Evolutionary conservation across 106 monocot species (phyloP).

Genomic region (Narthecium ossifragum): DNA sequence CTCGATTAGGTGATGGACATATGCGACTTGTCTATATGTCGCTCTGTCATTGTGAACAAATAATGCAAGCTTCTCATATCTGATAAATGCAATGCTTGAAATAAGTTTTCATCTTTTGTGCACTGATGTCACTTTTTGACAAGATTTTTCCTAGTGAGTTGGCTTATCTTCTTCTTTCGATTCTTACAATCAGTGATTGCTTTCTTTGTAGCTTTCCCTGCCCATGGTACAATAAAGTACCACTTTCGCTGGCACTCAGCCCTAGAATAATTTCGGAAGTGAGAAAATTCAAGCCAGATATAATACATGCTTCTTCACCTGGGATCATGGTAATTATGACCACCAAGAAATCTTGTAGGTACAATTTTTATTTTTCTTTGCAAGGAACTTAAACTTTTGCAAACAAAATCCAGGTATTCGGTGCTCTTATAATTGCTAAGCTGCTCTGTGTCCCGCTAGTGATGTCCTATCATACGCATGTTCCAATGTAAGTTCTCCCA

Average conservation of each 20-base stretch:
- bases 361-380: neutral
- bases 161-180: neutral
- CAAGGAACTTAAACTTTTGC: neutral
- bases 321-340: slow-evolving; percentile 89
- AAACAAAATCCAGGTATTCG: slow-evolving; percentile 97
- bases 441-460: slow-evolving; percentile 76
- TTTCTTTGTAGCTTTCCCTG: slow-evolving; percentile 69
- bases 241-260: slow-evolving; percentile 87
- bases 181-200: neutral
- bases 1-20: no score
- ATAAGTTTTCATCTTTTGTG: no score
- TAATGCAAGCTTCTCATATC: no score
- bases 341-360: neutral
- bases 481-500: slow-evolving; percentile 65
- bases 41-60: no score
- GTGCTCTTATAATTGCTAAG: slow-evolving; percentile 89
- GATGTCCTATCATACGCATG: slow-evolving; percentile 98
- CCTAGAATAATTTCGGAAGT: slow-evolving; percentile 91
- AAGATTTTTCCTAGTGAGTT: neutral
- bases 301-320: slow-evolving; percentile 92
- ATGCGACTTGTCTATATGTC: no score
- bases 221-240: slow-evolving; percentile 88
- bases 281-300: slow-evolving; percentile 91
- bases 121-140: neutral
- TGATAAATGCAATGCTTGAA: no score